These are phyloP conservation scores for Gossypium ekmanianum DNA, from an alignment of 345 rosid genomes.

Conservation along the genomic window DNA sequence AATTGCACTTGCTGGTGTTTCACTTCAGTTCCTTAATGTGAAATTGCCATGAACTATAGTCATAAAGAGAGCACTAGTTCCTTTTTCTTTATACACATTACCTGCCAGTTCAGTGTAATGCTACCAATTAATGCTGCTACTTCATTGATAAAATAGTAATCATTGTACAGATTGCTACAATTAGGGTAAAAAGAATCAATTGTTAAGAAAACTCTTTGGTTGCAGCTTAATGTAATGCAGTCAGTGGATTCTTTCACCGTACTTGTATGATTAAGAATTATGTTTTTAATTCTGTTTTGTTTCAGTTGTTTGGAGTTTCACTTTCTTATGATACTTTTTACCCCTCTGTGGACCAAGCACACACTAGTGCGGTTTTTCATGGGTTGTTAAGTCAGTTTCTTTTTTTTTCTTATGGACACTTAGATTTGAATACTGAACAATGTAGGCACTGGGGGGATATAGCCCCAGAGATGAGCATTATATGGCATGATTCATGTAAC, in stretches of 20 bases:
- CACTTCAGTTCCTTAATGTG: not conserved
- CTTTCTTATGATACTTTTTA: not conserved
- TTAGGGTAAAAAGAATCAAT: not conserved
- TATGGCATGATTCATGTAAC: not conserved
- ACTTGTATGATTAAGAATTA: not conserved
- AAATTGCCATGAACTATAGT: not conserved
- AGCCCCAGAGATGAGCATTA: not conserved
- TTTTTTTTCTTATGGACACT: not conserved
- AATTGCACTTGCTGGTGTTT: not conserved
- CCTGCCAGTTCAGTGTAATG: not conserved
- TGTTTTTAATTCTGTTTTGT: not conserved
- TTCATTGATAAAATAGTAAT: not conserved
- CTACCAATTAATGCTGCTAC: not conserved
- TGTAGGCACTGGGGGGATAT: not conserved
- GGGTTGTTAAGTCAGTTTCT: not conserved
- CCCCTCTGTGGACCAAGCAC: not conserved
- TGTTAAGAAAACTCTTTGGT: not conserved
- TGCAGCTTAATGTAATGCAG: not conserved
- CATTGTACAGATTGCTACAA: not conserved
- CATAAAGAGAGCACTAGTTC: not conserved
- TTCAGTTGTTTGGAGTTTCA: not conserved
- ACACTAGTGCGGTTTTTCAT: not conserved
- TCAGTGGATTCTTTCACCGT: not conserved
- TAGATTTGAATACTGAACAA: not conserved
- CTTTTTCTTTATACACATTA: not conserved